Evolutionary conservation across 805 yeast genomes (phyloP).

Genomic region (Metschnikowia santaceciliae): DNA sequence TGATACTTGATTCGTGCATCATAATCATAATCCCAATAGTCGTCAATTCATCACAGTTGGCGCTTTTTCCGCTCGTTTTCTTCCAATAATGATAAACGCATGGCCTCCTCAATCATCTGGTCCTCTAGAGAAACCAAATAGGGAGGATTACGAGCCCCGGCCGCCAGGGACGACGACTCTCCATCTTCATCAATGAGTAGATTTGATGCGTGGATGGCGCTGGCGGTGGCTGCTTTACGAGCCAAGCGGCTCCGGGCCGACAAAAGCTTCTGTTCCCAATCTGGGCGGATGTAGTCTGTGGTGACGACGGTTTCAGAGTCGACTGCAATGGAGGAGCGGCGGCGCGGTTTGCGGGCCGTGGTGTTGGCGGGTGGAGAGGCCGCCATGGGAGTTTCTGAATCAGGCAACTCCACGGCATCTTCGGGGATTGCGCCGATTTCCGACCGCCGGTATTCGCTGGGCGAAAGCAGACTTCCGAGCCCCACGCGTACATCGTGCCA

Average conservation of each 20-base stretch:
- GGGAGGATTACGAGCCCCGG: constrained; percentile 5
- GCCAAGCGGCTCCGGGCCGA: constrained; percentile 76
- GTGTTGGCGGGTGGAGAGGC: background rate
- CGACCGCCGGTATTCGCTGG: constrained; percentile 24
- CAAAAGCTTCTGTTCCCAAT: constrained; percentile 76
- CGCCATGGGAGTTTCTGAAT: constrained; percentile 1
- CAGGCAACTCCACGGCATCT: constrained; percentile 4
- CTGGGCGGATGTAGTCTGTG: constrained; percentile 83
- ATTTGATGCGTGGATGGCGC: constrained; percentile 87
- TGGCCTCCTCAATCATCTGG: constrained; percentile 80
- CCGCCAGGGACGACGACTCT: constrained; percentile 3
- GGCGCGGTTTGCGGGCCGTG: constrained; percentile 11
- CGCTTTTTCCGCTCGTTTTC: constrained; percentile 50
- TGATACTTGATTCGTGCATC: no score
- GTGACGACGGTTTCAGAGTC: constrained; percentile 68
- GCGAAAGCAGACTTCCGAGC: constrained; percentile 52
- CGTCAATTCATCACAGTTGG: constrained; percentile 1
- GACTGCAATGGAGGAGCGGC: constrained; percentile 54
- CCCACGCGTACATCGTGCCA: constrained; percentile 54
- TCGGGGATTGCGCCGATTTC: constrained; percentile 11
- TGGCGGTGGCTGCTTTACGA: constrained; percentile 88
- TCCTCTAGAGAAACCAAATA: constrained; percentile 43
- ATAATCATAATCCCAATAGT: no score
- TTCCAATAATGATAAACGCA: constrained; percentile 68
- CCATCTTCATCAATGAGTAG: constrained; percentile 44